Base-by-base conservation (phyloP, 768 basidiomycete species). In the Trametes villosa region DNA sequence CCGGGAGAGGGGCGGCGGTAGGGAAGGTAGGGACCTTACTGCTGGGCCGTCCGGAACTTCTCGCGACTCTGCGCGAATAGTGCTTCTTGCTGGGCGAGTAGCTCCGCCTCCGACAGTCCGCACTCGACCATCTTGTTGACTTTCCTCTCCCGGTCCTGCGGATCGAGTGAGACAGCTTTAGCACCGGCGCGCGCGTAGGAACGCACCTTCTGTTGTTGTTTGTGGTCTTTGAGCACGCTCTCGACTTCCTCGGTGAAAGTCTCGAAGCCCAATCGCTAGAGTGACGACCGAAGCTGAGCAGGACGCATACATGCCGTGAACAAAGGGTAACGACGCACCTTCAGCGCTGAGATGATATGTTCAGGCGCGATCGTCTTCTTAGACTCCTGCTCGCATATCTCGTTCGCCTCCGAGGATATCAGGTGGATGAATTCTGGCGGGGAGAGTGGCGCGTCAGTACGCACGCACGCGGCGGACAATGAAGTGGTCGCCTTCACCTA, bases 351-450 rank as follows among this genome's bases (percentile, higher is more conserved):
- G 30, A 98, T 89, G 44, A 98, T 95, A 71, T 99, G 97, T 68
- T 99, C 97, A 1, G 97, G 97, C 5, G 94, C 91, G 68, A 99
- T 98, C 1, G 97, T 99, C 80, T 99, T 99, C 80, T 97, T 98
- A 26, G 94, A 93, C 71, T 96, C 95, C 72, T 94, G 89, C 71
- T 98, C 97, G 70, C 97, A 99, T 62, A 98, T 93, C 66, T 98
- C 94, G 73, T 98, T 98, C 53, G 97, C 94, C 72, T 98, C 94
- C 9, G 95, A 94, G 18, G 97, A 96, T 72, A 99, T 90, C 75
- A 98, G 77, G 73, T 98, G 94, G 63, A 99, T 96, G 74, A 98
- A 99, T 80, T 99, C 97, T 99, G 76, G 17, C 54, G 18, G 36
- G 4, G 13, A 38, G n/a, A 36, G 62, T 46, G 12, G 41, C 50